Conservation (phyloP, 2,329 filamentous ascomycete genomes). For the Phialocephala sp. region DNA sequence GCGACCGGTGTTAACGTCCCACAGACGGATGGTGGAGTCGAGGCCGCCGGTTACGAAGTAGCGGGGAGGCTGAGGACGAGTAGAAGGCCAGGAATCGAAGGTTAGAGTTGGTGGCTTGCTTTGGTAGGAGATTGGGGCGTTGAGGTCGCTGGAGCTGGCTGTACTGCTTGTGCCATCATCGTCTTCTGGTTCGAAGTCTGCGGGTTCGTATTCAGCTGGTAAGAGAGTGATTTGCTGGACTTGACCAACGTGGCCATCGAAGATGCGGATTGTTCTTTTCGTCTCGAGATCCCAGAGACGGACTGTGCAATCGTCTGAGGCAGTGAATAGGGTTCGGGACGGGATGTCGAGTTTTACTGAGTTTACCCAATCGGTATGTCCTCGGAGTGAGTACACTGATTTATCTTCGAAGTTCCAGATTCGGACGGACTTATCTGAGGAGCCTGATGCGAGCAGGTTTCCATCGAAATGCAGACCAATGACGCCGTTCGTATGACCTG, state of each 20-base stretch:
- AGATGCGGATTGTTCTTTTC: conserved; percentile 75
- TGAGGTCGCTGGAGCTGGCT: conserved; percentile 29
- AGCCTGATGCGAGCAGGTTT: conserved; percentile 85
- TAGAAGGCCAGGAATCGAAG: conserved; percentile 61
- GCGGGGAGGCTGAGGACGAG: conserved; percentile 75
- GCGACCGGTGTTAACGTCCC: conserved; percentile 82
- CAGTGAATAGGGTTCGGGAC: conserved; percentile 87
- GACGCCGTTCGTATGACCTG: conserved; percentile 80
- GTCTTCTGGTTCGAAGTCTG: conserved; percentile 50
- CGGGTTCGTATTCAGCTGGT: conserved; percentile 87
- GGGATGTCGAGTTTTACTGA: conserved; percentile 84
- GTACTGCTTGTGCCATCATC: conserved; percentile 47
- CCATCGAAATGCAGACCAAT: conserved; percentile 87
- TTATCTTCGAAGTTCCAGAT: conserved; percentile 92
- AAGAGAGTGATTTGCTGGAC: conserved; percentile 90
- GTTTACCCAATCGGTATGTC: conserved; percentile 95
- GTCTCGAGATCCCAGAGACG: conserved; percentile 94
- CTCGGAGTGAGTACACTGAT: conserved; percentile 78
- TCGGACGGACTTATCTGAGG: conserved; percentile 86
- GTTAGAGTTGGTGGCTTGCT: conserved; percentile 9
- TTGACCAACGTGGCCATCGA: conserved; percentile 90
- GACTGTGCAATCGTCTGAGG: conserved; percentile 90
- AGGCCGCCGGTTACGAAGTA: conserved; percentile 95
- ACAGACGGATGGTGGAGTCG: conserved; percentile 89
- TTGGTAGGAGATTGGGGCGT: conserved; percentile 29